Evolutionary conservation across 2,329 filamentous ascomycete genomes (phyloP).

Genomic region (Cryphonectria naterciae): DNA sequence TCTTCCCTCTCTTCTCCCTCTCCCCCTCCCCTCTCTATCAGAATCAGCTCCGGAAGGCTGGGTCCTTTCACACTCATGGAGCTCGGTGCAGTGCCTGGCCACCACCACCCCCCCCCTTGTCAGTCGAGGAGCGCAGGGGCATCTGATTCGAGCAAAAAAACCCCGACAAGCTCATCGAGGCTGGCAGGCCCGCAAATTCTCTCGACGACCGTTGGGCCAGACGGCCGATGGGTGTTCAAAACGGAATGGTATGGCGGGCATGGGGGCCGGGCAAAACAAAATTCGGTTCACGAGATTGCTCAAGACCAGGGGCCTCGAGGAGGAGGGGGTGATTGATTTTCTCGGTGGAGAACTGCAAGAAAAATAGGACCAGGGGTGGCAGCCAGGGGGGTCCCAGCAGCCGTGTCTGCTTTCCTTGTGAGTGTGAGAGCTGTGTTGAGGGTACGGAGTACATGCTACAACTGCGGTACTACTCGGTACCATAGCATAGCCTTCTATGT

Average conservation of each 20-base stretch:
- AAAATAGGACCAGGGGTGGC: constrained; percentile 24
- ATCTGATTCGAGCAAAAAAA: constrained; percentile 49
- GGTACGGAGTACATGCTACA: not conserved
- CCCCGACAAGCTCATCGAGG: constrained; percentile 46
- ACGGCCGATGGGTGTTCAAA: constrained; percentile 43
- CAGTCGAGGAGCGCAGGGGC: constrained; percentile 43
- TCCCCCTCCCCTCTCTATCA: not conserved
- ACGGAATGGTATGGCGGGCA: constrained; percentile 45
- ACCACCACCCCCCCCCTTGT: constrained; percentile 34
- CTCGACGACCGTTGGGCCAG: constrained; percentile 53
- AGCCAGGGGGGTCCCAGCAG: constrained; percentile 24
- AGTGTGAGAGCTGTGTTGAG: not conserved
- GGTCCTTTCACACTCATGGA: constrained; percentile 23
- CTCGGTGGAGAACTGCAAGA: constrained; percentile 18
- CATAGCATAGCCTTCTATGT: not conserved
- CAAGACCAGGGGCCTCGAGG: constrained; percentile 38
- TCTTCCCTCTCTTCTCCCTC: not conserved
- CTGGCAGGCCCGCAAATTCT: constrained; percentile 48
- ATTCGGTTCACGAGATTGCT: constrained; percentile 54
- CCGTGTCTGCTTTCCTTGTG: constrained; percentile 15
- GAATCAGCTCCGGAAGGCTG: constrained; percentile 7
- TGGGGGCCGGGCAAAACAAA: constrained; percentile 39
- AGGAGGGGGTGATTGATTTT: constrained; percentile 27
- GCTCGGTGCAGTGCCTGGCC: constrained; percentile 30
- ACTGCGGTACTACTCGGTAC: not conserved